Percentiles rank a stretch among this genome's conserved stretches.
Evolutionary conservation across 169 alveolate species (phyloP).

Genomic region (Plasmodium cynomolgi): DNA sequence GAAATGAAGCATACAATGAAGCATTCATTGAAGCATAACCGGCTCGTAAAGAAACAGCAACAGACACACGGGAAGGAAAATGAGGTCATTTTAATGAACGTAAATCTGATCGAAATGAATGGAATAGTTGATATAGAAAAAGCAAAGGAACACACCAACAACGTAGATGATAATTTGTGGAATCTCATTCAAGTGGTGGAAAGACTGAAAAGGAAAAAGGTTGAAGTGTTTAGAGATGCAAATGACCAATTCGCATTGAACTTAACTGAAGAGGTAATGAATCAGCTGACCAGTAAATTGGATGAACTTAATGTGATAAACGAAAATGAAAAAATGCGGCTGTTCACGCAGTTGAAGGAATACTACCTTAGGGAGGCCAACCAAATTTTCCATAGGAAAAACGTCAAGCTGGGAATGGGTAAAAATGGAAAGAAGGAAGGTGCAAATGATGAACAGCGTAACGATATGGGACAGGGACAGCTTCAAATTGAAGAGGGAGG

Average conservation of each 20-base stretch:
- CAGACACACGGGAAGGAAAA: not conserved
- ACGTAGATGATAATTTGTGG: constrained; percentile 13
- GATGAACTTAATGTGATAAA: not conserved
- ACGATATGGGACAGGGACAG: not conserved
- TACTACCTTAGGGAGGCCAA: not conserved
- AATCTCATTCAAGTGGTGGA: constrained; percentile 12
- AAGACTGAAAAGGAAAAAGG: not conserved
- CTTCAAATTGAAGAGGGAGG: not conserved
- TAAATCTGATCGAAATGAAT: not conserved
- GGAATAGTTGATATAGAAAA: constrained; percentile 13
- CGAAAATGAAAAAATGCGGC: constrained; percentile 3
- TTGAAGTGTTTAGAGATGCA: not conserved
- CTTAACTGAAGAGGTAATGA: not conserved
- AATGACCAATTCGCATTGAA: not conserved
- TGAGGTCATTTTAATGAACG: not conserved
- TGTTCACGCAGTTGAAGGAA: constrained; percentile 9
- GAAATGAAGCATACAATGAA: not conserved
- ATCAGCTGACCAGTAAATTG: not conserved
- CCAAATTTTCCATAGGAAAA: not conserved
- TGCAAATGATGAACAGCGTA: not conserved
- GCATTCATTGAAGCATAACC: not conserved
- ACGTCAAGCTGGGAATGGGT: not conserved
- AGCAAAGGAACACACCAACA: not conserved
- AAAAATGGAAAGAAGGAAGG: not conserved
- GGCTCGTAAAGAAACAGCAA: not conserved